These are phyloP conservation scores for Helotiales sp. DNA, from an alignment of 2,329 filamentous ascomycete species.

Conservation along the genomic window DNA sequence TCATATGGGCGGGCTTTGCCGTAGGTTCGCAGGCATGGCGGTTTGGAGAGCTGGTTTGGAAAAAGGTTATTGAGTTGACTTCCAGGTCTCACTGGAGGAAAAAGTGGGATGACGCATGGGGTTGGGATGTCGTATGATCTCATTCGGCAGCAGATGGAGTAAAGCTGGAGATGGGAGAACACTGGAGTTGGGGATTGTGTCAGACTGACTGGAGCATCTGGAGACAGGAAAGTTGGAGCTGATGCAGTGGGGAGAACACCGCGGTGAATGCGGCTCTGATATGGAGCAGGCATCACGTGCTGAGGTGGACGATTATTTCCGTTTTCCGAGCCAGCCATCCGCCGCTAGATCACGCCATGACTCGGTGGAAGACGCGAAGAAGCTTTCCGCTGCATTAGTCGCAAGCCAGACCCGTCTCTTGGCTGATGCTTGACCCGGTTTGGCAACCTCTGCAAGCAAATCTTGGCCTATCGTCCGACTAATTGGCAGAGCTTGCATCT, in stretches of 20 bases:
- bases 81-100: background rate
- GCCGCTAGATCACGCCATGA: background rate
- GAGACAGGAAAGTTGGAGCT: background rate
- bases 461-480: background rate
- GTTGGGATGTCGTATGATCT: background rate
- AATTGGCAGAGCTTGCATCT: background rate
- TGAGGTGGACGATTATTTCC: background rate
- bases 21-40: conserved; percentile 22
- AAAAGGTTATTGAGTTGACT: background rate
- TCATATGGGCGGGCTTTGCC: conserved; percentile 31
- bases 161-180: background rate
- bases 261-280: background rate
- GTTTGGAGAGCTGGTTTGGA: background rate
- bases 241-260: background rate
- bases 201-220: background rate
- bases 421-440: conserved; percentile 8
- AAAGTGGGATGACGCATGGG: background rate
- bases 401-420: background rate
- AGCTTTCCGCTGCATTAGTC: background rate
- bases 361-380: background rate
- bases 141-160: background rate
- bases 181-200: background rate
- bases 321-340: background rate
- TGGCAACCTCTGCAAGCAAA: background rate
- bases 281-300: background rate